Evolutionary conservation across 192 early-diverging fungal species (phyloP), one percentile per base, ranked within the genome.

Genomic region (Backusella mclennaniae): DNA sequence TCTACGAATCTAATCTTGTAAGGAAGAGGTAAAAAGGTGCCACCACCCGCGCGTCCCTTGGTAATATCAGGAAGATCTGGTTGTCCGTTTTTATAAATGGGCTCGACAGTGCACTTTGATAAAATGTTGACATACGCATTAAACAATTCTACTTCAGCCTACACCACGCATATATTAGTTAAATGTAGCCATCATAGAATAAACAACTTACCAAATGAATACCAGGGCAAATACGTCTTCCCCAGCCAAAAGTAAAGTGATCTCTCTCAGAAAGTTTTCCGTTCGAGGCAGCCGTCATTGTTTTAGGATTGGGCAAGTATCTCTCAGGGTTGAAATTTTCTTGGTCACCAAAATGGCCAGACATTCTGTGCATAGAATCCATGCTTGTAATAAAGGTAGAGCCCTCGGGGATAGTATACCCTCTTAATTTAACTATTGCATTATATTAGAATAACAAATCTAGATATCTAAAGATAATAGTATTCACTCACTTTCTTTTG

Each of bases 261-360:
- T 77, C 76, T 11, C 76, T 39, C 3, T 49, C 69, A 38, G 35
- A 49, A 39, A 77, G 36, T 14, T 36, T 53, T 6, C 76, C 76
- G 41, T 77, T 77, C 7, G 69, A 70, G 6, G 76, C 76, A 29
- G 69, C 69, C 3, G 44, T 36, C 46, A 56, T 49, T 72, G 29
- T 29, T 66, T 70, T 70, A 36, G 38, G 11, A 35, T 53, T 3
- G 12, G 31, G 6, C 1, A 77, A 1, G 23, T 41, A 77, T 66
- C 88, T 85, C 39, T 84, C 82, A 14, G 88, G 88, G 21, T 81
- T 72, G 29, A 89, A 90, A 49, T 75, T 83, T 2, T 87, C 80
- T 3, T 87, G 88, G 0, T 83, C 67, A 0, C 78, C 79, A 66
- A 82, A 89, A 68, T 44, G 35, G n/a, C 29, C 56, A 6, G 76